Evolutionary conservation across 2,329 filamentous ascomycete species (phyloP).

Genomic region (Lizonia empirigonia): DNA sequence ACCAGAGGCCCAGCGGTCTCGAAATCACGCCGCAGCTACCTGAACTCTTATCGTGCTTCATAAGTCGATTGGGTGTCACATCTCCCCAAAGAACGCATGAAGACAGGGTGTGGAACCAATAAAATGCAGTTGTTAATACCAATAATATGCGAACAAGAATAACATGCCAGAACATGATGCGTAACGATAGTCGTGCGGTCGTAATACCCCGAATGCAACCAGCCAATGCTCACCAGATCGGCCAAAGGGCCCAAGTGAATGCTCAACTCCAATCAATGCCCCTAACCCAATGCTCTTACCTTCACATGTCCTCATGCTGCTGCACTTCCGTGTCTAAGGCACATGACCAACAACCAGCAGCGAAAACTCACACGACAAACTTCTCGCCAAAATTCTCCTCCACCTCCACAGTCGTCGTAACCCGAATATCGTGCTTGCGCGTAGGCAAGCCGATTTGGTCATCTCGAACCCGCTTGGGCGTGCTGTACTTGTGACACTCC

Average conservation of each 20-base stretch:
- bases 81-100: no score
- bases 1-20: no score
- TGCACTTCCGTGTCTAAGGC: no score
- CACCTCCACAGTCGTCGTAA: conserved; percentile 14
- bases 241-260: no score
- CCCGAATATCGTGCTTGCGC: conserved; percentile 12
- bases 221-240: not conserved
- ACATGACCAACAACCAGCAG: not conserved
- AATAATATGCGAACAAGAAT: not conserved
- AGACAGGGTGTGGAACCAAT: no score
- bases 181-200: not conserved
- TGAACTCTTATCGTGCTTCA: no score
- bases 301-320: not conserved
- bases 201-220: not conserved
- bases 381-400: conserved; percentile 14
- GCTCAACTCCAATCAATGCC: not conserved
- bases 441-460: not conserved
- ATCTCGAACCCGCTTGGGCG: not conserved
- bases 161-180: not conserved
- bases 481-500: conserved; percentile 17
- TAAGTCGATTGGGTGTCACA: no score
- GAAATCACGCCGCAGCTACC: no score
- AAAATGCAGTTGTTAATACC: not conserved
- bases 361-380: conserved; percentile 8
- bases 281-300: not conserved